Evolutionary conservation across 2,329 filamentous ascomycete species (phyloP), one percentile per base, ranked within the genome.

Genomic region (Kalaharituber pfeilii): DNA sequence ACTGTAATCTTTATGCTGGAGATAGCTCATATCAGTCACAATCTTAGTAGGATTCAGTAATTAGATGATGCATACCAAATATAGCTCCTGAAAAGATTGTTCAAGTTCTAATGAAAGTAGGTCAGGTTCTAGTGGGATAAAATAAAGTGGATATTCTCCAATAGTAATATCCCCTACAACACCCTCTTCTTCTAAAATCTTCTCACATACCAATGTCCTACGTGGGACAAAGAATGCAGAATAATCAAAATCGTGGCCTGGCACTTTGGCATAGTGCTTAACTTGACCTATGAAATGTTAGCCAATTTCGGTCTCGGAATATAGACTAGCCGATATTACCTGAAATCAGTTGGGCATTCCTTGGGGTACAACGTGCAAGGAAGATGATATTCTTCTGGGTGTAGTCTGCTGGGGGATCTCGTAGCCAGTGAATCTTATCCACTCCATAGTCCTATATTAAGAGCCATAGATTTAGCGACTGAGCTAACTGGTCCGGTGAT

Each of bases 381-480:
- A 96, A 98, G 62, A 98, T 78, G 59, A 98, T 80, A 74, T 95
- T 98, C 66, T 85, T 81, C 71, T 96, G 91, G 65, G 86, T 84
- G 53, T 56, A 57, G 69, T 96, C 89, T 68, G 87, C 82, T 70
- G 98, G 96, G 66, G 83, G 79, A 70, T 95, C 96, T 69, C 98
- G 91, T 49, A 98, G 75, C 66, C 95, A 83, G 73, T 96, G 98
- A 62, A 95, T 86, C 69, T 94, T 94, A 69, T 96, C 88, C 62
- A 98, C 88, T 27, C 93, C 93, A 71, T 96, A 95, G 66, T 98
- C 91, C 67, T 96, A 86, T 15, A n/a, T n/a, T n/a, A n/a, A n/a
- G n/a, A n/a, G n/a, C n/a, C n/a, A n/a, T n/a, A n/a, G n/a, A n/a
- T n/a, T n/a, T n/a, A n/a, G n/a, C n/a, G n/a, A n/a, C n/a, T n/a